These are phyloP conservation scores for Peronospora belbahrii DNA, from an alignment of 352 stramenopile genomes.

Conservation along the genomic window DNA sequence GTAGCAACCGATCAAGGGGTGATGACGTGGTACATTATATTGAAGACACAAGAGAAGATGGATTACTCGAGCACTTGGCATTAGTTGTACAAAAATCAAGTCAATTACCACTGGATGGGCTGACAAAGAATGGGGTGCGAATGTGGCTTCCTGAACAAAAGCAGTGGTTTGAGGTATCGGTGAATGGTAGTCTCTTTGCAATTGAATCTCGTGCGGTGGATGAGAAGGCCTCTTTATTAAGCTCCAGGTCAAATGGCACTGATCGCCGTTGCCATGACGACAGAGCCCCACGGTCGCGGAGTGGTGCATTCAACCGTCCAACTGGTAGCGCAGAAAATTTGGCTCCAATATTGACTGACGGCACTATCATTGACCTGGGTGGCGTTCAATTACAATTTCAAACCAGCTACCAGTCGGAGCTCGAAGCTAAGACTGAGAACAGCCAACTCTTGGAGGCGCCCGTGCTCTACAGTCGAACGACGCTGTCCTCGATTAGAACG, in stretches of 20 bases:
- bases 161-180: conserved; percentile 74
- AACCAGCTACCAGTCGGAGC: conserved; percentile 24
- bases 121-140: conserved; percentile 79
- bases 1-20: not conserved
- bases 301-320: conserved; percentile 64
- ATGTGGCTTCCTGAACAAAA: conserved; percentile 68
- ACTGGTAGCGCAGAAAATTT: conserved; percentile 26
- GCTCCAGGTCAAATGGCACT: conserved; percentile 6
- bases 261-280: conserved; percentile 12
- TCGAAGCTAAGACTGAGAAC: conserved; percentile 21
- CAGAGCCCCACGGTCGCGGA: conserved; percentile 23
- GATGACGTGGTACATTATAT: conserved; percentile 11
- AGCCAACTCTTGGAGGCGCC: conserved; percentile 19
- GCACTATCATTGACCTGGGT: conserved; percentile 67
- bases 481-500: conserved; percentile 42
- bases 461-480: conserved; percentile 26
- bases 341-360: conserved; percentile 49
- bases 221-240: not conserved
- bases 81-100: conserved; percentile 29
- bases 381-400: conserved; percentile 76
- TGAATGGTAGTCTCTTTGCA: conserved; percentile 66
- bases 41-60: conserved; percentile 18
- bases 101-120: conserved; percentile 47
- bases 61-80: conserved; percentile 38
- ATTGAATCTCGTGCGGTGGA: conserved; percentile 40